Evolutionary conservation across 257 asterid genomes (phyloP).

Genomic region (Salvia hispanica): DNA sequence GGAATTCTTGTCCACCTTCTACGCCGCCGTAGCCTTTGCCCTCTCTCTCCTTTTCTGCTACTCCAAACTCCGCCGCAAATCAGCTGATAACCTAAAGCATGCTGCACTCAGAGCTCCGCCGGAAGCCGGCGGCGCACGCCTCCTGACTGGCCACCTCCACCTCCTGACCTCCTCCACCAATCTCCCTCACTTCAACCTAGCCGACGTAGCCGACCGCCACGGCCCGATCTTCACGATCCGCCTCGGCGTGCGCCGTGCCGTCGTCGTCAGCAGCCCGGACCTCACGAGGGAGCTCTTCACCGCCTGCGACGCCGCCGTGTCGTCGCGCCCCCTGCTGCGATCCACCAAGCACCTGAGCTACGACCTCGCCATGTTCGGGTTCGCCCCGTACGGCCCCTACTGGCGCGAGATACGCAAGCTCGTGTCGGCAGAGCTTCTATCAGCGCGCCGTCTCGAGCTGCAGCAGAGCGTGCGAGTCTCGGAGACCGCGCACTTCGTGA

Average conservation of each 20-base stretch:
- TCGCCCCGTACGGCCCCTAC: constrained; percentile 17
- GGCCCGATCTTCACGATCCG: constrained; percentile 19
- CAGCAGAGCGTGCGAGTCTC: constrained; percentile 2
- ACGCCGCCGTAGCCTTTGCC: no score
- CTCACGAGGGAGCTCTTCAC: constrained; percentile 19
- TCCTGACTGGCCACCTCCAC: constrained; percentile 26
- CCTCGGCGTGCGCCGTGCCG: constrained; percentile 9
- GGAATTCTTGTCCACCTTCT: no score
- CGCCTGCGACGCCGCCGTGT: constrained; percentile 22
- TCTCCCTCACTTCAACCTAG: constrained; percentile 15
- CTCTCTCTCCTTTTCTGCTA: no score
- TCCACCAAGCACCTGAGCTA: constrained; percentile 3
- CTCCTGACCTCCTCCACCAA: neutral
- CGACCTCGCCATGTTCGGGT: constrained; percentile 21
- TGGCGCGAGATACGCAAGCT: constrained; percentile 29
- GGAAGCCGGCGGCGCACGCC: constrained; percentile 26
- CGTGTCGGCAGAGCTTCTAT: constrained; percentile 10
- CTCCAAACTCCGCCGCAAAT: no score
- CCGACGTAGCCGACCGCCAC: neutral
- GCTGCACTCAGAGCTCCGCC: constrained; percentile 12
- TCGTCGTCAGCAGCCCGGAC: constrained; percentile 27
- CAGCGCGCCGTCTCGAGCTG: constrained; percentile 13
- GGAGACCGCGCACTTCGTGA: neutral
- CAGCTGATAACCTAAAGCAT: no score
- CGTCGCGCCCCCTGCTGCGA: constrained; percentile 1